Conservation (phyloP, 1,284 basidiomycete species). For the Golubevia pallescens region DNA sequence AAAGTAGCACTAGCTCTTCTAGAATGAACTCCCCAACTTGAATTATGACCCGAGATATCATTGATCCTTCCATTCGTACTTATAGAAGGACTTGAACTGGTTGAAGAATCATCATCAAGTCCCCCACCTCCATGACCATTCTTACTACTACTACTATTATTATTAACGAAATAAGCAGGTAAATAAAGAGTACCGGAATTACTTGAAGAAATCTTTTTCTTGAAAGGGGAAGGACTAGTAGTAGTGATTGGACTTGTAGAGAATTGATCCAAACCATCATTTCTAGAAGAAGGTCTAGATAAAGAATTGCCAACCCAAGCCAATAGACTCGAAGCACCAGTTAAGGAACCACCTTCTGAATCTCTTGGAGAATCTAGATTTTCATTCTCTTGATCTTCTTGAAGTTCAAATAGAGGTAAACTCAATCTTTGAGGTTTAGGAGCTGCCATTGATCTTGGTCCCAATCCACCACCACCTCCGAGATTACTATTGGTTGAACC, state of each 20-base stretch:
- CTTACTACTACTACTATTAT: slow-evolving; percentile 9
- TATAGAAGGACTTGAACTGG: no score
- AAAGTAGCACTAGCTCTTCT: background rate
- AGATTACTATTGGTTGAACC: no score
- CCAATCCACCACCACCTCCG: no score
- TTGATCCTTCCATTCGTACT: no score
- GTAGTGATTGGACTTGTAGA: slow-evolving; percentile 7
- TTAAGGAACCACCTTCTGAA: background rate
- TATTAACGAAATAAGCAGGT: slow-evolving; percentile 38
- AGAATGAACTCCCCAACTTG: background rate
- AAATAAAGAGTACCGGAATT: slow-evolving; percentile 27
- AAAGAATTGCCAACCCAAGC: slow-evolving; percentile 36
- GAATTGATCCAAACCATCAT: slow-evolving; percentile 8
- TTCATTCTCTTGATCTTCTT: slow-evolving; percentile 23
- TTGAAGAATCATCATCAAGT: slow-evolving; percentile 9
- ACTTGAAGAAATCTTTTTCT: slow-evolving; percentile 10
- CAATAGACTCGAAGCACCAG: slow-evolving; percentile 11
- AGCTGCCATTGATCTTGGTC: slow-evolving; percentile 20
- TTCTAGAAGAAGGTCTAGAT: slow-evolving; percentile 20
- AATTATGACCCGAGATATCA: no score
- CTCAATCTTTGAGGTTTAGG: slow-evolving; percentile 24
- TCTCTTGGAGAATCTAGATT: slow-evolving; percentile 18
- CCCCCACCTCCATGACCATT: slow-evolving; percentile 10
- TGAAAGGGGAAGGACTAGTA: slow-evolving; percentile 17
- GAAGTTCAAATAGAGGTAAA: slow-evolving; percentile 31